These are phyloP conservation scores for Sarocladiaceae sp. DNA, from an alignment of 2,329 filamentous ascomycete genomes.

Conservation along the genomic window DNA sequence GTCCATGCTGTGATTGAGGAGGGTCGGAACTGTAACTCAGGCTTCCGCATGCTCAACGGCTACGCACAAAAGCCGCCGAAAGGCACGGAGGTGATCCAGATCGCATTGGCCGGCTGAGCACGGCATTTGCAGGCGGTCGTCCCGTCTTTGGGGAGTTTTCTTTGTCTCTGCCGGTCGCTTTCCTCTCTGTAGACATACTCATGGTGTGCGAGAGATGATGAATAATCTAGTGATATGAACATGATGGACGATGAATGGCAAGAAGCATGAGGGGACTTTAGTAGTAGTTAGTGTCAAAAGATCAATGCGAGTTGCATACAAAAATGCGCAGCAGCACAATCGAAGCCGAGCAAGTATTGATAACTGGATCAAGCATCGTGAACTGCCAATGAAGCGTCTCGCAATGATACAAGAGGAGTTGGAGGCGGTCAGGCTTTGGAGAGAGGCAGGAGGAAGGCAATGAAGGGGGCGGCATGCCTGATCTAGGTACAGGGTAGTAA, in stretches of 20 bases:
- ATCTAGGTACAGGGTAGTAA: not conserved
- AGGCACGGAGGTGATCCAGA: slow-evolving; percentile 33
- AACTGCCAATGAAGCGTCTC: too few relatives aligned
- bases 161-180: slow-evolving; percentile 4
- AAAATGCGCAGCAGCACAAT: not conserved
- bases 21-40: slow-evolving; percentile 53
- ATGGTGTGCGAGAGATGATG: not conserved
- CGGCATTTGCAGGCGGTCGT: not conserved
- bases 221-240: not conserved
- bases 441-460: too few relatives aligned
- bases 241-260: not conserved
- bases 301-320: not conserved
- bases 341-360: too few relatives aligned
- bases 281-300: not conserved
- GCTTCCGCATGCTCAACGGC: slow-evolving; percentile 58
- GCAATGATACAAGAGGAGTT: too few relatives aligned
- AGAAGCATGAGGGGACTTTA: not conserved
- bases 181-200: not conserved
- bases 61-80: slow-evolving; percentile 58
- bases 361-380: too few relatives aligned
- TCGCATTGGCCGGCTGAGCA: slow-evolving; percentile 22
- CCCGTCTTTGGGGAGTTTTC: not conserved
- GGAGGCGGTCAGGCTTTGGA: too few relatives aligned
- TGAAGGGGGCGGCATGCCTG: too few relatives aligned
- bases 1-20: slow-evolving; percentile 61